Evolutionary conservation across 1,284 basidiomycete species (phyloP).

Genomic region (Pseudozyma flocculosa): DNA sequence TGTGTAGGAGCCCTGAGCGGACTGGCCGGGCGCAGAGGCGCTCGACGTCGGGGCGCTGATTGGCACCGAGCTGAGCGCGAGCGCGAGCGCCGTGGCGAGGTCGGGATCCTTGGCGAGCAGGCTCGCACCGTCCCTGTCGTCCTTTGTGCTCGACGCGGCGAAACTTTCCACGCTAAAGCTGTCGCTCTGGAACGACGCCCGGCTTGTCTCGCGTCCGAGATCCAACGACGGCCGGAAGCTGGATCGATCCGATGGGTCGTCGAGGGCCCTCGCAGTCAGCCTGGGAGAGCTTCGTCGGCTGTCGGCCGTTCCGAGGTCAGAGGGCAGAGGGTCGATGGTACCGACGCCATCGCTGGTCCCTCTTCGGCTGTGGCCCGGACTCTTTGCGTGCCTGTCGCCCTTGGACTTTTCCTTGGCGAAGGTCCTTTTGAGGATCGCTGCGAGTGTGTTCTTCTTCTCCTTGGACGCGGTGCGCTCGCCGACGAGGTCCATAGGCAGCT

Average conservation of each 20-base stretch:
- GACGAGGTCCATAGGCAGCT: conserved; percentile 25
- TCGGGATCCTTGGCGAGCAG: conserved; percentile 7
- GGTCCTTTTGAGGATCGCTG: conserved; percentile 28
- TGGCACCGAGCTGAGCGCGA: conserved; percentile 34
- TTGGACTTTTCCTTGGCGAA: conserved; percentile 12
- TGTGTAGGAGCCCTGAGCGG: conserved; percentile 14
- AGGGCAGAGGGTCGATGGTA: conserved; percentile 2
- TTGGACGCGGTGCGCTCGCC: conserved; percentile 2
- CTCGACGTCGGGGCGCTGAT: conserved; percentile 19
- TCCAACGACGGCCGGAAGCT: background rate
- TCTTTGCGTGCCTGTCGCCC: background rate
- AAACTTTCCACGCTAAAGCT: background rate
- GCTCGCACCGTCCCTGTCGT: background rate
- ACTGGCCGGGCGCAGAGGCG: conserved; percentile 2
- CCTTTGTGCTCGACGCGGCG: background rate
- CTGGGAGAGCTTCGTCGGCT: background rate
- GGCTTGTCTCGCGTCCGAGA: background rate
- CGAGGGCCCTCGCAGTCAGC: background rate
- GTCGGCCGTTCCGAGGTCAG: background rate
- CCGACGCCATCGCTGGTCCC: background rate
- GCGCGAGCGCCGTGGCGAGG: conserved; percentile 12
- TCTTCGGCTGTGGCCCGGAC: too few relatives aligned
- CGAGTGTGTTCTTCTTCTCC: conserved; percentile 12
- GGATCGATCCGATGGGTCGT: background rate
- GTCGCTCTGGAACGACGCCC: background rate